These are phyloP conservation scores for Tetracladium marchalianum DNA, from an alignment of 495 filamentous ascomycete genomes.

Conservation along the genomic window DNA sequence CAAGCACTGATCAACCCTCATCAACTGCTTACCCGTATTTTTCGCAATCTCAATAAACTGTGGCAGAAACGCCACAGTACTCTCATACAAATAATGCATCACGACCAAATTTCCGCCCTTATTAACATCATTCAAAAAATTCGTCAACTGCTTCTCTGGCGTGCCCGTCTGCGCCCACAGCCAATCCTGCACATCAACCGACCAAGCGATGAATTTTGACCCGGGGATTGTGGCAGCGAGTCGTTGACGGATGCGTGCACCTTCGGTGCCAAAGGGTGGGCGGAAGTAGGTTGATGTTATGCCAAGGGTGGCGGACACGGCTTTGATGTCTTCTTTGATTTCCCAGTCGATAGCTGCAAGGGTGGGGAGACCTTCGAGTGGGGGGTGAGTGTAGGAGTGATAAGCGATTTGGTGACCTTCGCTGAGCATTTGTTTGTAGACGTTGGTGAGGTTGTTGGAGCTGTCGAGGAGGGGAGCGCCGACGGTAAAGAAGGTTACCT, in stretches of 20 bases:
- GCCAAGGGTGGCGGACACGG: slow-evolving; percentile 41
- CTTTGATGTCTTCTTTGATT: slow-evolving; percentile 49
- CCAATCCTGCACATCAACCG: slow-evolving; percentile 74
- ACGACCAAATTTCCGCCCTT: slow-evolving; percentile 65
- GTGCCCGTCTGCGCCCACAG: slow-evolving; percentile 53
- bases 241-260: slow-evolving; percentile 57
- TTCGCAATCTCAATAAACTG: slow-evolving; percentile 64
- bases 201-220: slow-evolving; percentile 49
- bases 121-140: slow-evolving; percentile 57
- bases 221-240: slow-evolving; percentile 43
- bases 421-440: slow-evolving; percentile 54
- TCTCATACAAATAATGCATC: slow-evolving; percentile 65
- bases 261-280: slow-evolving; percentile 67
- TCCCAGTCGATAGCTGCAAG: slow-evolving; percentile 59
- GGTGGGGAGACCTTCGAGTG: slow-evolving; percentile 55
- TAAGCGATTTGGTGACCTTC: slow-evolving; percentile 67
- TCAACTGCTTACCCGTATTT: slow-evolving; percentile 53
- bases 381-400: slow-evolving; percentile 66
- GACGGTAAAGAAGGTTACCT: slow-evolving; percentile 73
- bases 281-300: slow-evolving; percentile 54
- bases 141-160: slow-evolving; percentile 65
- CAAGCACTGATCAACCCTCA: slow-evolving; percentile 75
- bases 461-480: slow-evolving; percentile 52
- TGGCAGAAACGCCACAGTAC: slow-evolving; percentile 55
- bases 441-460: slow-evolving; percentile 47